Conservation (phyloP, 2,329 filamentous ascomycete genomes). For the Colletotrichum sp. region DNA sequence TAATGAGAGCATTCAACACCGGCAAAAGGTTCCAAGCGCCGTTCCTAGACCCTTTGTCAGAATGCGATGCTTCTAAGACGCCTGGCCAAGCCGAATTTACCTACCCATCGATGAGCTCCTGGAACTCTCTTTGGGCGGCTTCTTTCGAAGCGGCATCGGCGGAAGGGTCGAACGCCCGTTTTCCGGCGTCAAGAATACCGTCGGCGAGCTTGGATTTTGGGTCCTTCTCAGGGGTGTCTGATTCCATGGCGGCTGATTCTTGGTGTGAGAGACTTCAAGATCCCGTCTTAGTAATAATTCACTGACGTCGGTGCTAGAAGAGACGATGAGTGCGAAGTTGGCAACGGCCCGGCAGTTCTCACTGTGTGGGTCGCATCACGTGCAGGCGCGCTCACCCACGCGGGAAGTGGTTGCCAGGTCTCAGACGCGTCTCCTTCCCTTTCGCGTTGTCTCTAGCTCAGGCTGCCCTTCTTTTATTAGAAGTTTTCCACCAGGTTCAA, state of each 20-base stretch:
- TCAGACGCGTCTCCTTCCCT: neutral
- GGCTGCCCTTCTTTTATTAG: neutral
- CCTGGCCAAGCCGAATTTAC: neutral
- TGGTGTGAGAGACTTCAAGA: neutral
- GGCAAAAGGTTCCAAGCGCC: slow-evolving; percentile 62
- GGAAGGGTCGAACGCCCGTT: slow-evolving; percentile 54
- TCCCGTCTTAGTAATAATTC: neutral
- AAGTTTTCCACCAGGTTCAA: neutral
- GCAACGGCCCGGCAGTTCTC: neutral
- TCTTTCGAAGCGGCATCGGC: slow-evolving; percentile 35
- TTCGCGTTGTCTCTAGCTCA: neutral
- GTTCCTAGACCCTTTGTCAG: slow-evolving; percentile 12
- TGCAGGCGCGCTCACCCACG: slow-evolving; percentile 23
- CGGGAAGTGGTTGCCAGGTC: neutral
- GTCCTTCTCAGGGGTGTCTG: slow-evolving; percentile 1
- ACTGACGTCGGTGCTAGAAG: neutral
- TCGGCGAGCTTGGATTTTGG: slow-evolving; percentile 29
- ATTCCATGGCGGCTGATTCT: slow-evolving; percentile 7
- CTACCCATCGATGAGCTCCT: slow-evolving; percentile 55
- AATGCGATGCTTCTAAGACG: slow-evolving; percentile 24
- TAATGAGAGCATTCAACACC: slow-evolving; percentile 66
- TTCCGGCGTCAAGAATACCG: slow-evolving; percentile 43
- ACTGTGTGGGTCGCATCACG: slow-evolving; percentile 26
- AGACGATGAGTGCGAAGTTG: neutral
- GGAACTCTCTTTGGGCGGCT: slow-evolving; percentile 42